Evolutionary conservation across 805 yeast genomes (phyloP), one percentile per base, ranked within the genome.

Genomic region (Sugiyamaella marilandica): DNA sequence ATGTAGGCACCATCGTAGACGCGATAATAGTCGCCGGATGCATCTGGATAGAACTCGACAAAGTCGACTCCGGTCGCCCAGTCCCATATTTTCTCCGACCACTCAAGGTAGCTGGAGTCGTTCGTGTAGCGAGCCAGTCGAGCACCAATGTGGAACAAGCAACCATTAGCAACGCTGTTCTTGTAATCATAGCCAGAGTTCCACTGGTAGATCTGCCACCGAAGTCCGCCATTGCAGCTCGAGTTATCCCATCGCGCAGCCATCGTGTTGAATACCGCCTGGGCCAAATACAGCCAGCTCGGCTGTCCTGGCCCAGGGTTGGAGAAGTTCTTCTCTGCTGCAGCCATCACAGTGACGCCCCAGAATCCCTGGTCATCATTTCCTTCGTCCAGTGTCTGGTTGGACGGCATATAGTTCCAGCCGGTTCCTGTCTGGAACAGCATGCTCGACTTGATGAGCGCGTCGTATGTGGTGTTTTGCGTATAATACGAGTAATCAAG

Each of bases 301-400:
- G 86, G 85, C 52, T 78, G 70, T 33, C 70, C 75, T 1, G 60
- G 54, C 68, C 79, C 72, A 1, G 91, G 90, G 62, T 87, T 85
- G 5, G 87, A 74, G 69, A 89, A 89, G 70, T 85, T 85, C 64
- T 86, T 78, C 65, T 88, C 96, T 1, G 89, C 84, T 1, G 96
- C 96, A 14, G 78, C 81, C 86, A 88, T 83, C 1, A 76, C 94
- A 1, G 94, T 85, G 45, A 89, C 74, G 0, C 95, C 96, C 96
- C 96, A 88, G 65, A 89, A 85, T 0, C 87, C 95, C 70, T 88
- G 96, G 74, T 88, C 96, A 74, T 88, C 96, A 65, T 88, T 88
- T 69, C 96, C 96, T 69, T 88, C 95, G 1, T 94, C 83, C 8
- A 84, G 77, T 10, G 89, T 78, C 67, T 88, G 95, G 71, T 87